Evolutionary conservation across 179 eudicot genomes (phyloP), one percentile per base, ranked within the genome.

Genomic region (Pouteria campechiana): DNA sequence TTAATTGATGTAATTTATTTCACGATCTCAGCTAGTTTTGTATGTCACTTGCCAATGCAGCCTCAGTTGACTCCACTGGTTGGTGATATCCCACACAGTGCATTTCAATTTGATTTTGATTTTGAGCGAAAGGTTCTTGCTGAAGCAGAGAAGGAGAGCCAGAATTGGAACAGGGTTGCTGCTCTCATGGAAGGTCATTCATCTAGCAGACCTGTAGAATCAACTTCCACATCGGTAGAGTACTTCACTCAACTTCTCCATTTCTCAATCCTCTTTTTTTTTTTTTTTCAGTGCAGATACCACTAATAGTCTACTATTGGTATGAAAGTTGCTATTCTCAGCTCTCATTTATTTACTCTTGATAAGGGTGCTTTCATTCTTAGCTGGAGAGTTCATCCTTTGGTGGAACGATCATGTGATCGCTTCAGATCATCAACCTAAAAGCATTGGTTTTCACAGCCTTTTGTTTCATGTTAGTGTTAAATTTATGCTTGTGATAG

Each of bases 21-120:
- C 13, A 15, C 14, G 11, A 28, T 25, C 23, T 11, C 7, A 11
- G 40, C 16, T 32, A 17, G 30, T 22, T 41, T 42, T 13, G 23
- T 11, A 9, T 47, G 12, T 3, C 16, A 28, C n/a, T n/a, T n/a
- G n/a, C n/a, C n/a, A n/a, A n/a, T 70, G 58, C 41, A 90, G 98
- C 96, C 98, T 63, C 83, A 65, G 35, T 37, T 90, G 61, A 54
- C 76, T 35, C 87, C 87, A 55, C 90, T 79, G 15, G 53, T 70
- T 60, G 88, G 84, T 42, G 98, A 90, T 36, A 69, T 90, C 54
- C 94, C 98, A 13, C 73, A 72, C 22, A 79, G 98, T 65, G 79
- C 72, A 46, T 90, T 82, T 55, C 84, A 77, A 37, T 86, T 79
- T 40, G 96, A 90, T 55, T 86, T 90, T 55, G 90, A 80, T 13